phyloP scores from a whole-genome alignment of 176 grass and related monocot species.

The Musa acuminata region DNA sequence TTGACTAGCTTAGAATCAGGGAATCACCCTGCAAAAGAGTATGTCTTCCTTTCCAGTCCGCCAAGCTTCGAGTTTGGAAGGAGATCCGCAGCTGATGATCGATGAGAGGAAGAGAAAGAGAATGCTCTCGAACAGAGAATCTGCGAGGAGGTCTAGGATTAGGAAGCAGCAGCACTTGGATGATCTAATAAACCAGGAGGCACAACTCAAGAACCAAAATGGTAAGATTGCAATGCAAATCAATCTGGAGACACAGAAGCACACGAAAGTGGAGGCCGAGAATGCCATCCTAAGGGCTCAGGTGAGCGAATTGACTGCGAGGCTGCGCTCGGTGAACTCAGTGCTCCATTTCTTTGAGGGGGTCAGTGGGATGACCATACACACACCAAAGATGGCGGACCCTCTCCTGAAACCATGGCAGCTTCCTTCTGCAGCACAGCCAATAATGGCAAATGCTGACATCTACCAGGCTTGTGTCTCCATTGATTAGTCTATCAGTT shows the following conservation, averaged over 20 bases:
- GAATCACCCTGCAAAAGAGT: neutral
- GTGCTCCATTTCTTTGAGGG: conserved; percentile 31
- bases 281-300: conserved; percentile 38
- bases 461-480: neutral
- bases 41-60: conserved; percentile 9
- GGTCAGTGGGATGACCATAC: conserved; percentile 32
- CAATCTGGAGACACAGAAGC: conserved; percentile 16
- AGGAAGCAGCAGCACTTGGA: conserved; percentile 52
- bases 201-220: conserved; percentile 36
- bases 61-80: conserved; percentile 30
- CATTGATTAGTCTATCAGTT: neutral
- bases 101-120: conserved; percentile 64
- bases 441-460: conserved; percentile 20
- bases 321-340: conserved; percentile 34
- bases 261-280: conserved; percentile 39
- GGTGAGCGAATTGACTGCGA: conserved; percentile 30
- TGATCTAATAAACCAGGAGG: conserved; percentile 20
- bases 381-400: conserved; percentile 39
- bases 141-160: conserved; percentile 55
- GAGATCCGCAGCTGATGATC: conserved; percentile 10
- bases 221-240: conserved; percentile 23
- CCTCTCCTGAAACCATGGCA: conserved; percentile 41
- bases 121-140: conserved; percentile 78
- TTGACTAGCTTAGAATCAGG: neutral
- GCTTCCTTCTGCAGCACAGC: conserved; percentile 5